These are phyloP conservation scores for Xylariaceae sp. DNA, from an alignment of 2,329 filamentous ascomycete species.

Conservation along the genomic window DNA sequence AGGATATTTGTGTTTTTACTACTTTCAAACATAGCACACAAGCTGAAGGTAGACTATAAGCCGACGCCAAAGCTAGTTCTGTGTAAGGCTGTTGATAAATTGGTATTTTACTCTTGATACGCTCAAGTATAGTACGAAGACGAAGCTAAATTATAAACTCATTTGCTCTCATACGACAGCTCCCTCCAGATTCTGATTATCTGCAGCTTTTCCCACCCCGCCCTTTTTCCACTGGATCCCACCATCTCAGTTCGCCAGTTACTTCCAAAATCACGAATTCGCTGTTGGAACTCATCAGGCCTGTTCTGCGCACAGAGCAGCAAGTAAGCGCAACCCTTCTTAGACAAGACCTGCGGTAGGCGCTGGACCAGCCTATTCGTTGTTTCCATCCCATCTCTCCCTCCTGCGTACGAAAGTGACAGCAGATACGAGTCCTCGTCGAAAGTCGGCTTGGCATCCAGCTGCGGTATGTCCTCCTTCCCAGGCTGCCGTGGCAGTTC, in stretches of 20 bases:
- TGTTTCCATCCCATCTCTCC: conserved; percentile 87
- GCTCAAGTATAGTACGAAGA: too few relatives aligned
- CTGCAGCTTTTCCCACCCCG: conserved; percentile 91
- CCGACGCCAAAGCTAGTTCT: too few relatives aligned
- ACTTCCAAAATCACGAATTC: conserved; percentile 50
- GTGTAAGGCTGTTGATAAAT: too few relatives aligned
- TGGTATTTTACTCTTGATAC: too few relatives aligned
- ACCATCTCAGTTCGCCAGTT: conserved; percentile 74
- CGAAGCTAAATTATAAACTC: background rate
- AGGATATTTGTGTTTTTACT: too few relatives aligned
- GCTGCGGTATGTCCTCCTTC: background rate
- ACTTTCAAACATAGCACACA: too few relatives aligned
- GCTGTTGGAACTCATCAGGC: conserved; percentile 66
- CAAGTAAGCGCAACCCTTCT: conserved; percentile 78
- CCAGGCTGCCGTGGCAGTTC: conserved; percentile 56
- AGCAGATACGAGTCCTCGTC: conserved; percentile 81
- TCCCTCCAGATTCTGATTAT: conserved; percentile 80
- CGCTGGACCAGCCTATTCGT: conserved; percentile 73
- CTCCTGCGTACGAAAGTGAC: conserved; percentile 83
- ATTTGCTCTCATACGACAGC: conserved; percentile 7
- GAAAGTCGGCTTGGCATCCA: conserved; percentile 44
- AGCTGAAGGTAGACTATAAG: too few relatives aligned
- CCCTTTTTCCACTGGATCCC: conserved; percentile 77
- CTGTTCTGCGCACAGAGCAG: conserved; percentile 88
- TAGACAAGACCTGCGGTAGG: conserved; percentile 60